Evolutionary conservation across 2,329 filamentous ascomycete species (phyloP).

Genomic region (Neopestalotiopsis sp.): DNA sequence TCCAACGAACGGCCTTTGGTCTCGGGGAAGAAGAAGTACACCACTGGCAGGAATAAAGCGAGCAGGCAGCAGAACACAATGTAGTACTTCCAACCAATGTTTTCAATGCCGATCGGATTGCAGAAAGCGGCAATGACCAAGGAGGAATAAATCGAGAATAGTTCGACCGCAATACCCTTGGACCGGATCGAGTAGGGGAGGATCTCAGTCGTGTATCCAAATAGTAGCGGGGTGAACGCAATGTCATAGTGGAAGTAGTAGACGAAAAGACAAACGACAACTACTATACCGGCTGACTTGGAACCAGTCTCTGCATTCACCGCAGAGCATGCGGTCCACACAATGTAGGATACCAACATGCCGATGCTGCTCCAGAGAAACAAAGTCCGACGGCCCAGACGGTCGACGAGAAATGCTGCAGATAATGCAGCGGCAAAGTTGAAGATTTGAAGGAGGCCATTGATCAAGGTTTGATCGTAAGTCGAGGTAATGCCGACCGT

Average conservation of each 20-base stretch:
- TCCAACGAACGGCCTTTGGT: slow-evolving; percentile 33
- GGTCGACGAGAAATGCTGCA: slow-evolving; percentile 45
- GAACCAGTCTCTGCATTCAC: slow-evolving; percentile 31
- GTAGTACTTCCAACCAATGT: slow-evolving; percentile 46
- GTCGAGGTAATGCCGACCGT: slow-evolving; percentile 40
- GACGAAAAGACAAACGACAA: slow-evolving; percentile 54
- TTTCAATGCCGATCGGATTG: slow-evolving; percentile 42
- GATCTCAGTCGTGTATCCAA: slow-evolving; percentile 48
- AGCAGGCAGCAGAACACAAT: slow-evolving; percentile 41
- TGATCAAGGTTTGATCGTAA: slow-evolving; percentile 43
- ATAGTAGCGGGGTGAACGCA: slow-evolving; percentile 51
- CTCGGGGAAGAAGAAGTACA: slow-evolving; percentile 41
- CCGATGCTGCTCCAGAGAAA: slow-evolving; percentile 42
- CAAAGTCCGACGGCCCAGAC: slow-evolving; percentile 46
- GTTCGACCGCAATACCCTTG: slow-evolving; percentile 38
- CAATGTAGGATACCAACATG: slow-evolving; percentile 42
- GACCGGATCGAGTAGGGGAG: slow-evolving; percentile 42
- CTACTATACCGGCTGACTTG: slow-evolving; percentile 44
- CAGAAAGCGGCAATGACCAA: slow-evolving; percentile 39
- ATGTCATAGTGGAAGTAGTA: slow-evolving; percentile 52
- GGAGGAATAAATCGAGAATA: slow-evolving; percentile 30
- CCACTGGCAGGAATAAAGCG: slow-evolving; percentile 33
- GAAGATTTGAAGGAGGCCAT: slow-evolving; percentile 38
- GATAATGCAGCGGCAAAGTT: slow-evolving; percentile 41
- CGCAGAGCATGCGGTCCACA: slow-evolving; percentile 45